Evolutionary conservation across 345 rosid species (phyloP), one percentile per base, ranked within the genome.

Genomic region (Lepidium sativum): DNA sequence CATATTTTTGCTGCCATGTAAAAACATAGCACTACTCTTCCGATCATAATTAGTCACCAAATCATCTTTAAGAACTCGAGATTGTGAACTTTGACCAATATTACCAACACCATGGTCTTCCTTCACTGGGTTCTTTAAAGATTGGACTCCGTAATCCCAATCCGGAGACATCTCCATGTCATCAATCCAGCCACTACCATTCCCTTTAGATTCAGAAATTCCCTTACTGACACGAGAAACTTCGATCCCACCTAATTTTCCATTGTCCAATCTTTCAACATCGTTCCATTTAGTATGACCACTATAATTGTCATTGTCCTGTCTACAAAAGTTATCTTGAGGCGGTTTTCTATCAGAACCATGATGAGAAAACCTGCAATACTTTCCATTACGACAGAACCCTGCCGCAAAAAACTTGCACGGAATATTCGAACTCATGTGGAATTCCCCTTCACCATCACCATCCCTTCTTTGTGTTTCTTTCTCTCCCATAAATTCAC

Each of bases 401-500:
- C 99, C 99, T 3, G 81, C 82, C 59, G 95, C 88, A 68, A 82
- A 88, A 75, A 75, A 88, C 74, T 78, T 91, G 85, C 98, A 91
- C 14, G 89, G 88, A 61, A 83, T 65, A 47, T 78, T 81, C 1
- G 58, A 61, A 45, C 78, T 76, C 75, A 80, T 73, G n/a, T 75
- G 79, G 59, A 72, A 51, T 70, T 68, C 83, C 54, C 74, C 82
- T 51, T 79, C 88, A 73, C 67, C 63, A 55, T 40, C 54, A 78
- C 88, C 38, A 37, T 59, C 75, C 73, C 84, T 73, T 68, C 79
- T 72, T 11, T 77, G 80, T 13, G 49, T 72, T 37, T 76, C 86
- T 70, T 80, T 81, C 54, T 70, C 92, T 42, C 75, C 75, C 20
- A 42, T 42, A 18, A 40, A 42, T 29, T 81, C 86, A 56, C 74